phyloP scores from a whole-genome alignment of 176 grass and related monocot genomes.

The Zea luxurians region DNA sequence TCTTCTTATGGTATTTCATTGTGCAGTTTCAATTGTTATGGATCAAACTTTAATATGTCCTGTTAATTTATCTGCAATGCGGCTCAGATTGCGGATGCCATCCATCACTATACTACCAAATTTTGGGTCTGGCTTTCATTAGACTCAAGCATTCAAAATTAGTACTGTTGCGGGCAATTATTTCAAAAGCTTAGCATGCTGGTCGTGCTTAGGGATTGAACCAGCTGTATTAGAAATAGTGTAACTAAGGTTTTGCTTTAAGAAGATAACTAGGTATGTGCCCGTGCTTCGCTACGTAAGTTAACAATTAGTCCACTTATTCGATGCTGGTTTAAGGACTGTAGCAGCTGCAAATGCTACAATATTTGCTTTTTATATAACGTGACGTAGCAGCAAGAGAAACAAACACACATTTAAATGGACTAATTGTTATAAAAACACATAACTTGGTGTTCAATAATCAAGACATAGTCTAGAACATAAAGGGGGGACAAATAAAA shows the following conservation, averaged over 20 bases:
- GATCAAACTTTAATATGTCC: background rate
- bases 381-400: no score
- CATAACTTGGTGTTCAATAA: no score
- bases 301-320: no score
- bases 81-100: background rate
- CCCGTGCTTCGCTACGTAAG: no score
- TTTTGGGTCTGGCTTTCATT: background rate
- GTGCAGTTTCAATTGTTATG: slow-evolving; percentile 17
- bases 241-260: background rate
- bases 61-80: background rate
- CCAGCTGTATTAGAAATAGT: background rate
- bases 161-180: background rate
- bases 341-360: no score
- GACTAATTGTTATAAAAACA: no score
- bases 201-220: slow-evolving; percentile 1
- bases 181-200: background rate
- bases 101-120: background rate
- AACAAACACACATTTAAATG: no score
- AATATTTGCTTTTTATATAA: no score
- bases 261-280: no score
- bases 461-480: no score
- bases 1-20: slow-evolving; percentile 2
- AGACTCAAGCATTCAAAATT: background rate
- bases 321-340: no score
- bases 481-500: no score